Conservation (phyloP, 2,329 filamentous ascomycete genomes). For the Aschersonia sp. region DNA sequence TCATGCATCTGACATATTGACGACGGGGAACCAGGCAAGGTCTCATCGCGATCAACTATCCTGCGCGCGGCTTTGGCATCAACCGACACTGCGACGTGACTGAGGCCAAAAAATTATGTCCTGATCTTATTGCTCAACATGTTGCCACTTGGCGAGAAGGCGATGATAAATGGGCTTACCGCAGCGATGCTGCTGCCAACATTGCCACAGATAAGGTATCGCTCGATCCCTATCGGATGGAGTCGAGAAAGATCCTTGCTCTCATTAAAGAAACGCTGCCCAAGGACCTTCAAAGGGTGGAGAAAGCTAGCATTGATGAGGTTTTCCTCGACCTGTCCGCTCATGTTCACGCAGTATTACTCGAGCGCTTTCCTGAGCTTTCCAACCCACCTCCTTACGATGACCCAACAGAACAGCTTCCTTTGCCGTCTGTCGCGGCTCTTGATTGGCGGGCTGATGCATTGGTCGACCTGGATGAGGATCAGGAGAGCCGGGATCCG, state of each 20-base stretch:
- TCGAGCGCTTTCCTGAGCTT: conserved; percentile 67
- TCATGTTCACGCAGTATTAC: conserved; percentile 61
- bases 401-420: conserved; percentile 56
- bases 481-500: conserved; percentile 65
- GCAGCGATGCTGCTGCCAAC: conserved; percentile 62
- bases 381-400: conserved; percentile 51
- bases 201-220: conserved; percentile 89
- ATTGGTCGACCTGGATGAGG: conserved; percentile 63
- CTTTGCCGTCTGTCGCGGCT: conserved; percentile 52
- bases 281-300: conserved; percentile 52
- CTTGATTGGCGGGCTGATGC: conserved; percentile 76
- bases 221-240: conserved; percentile 76
- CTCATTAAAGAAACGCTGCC: conserved; percentile 64
- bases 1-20: background rate
- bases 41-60: conserved; percentile 92
- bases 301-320: conserved; percentile 93
- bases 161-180: conserved; percentile 83
- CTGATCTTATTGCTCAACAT: conserved; percentile 73
- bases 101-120: conserved; percentile 80
- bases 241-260: conserved; percentile 71
- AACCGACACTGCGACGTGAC: conserved; percentile 62
- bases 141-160: conserved; percentile 92
- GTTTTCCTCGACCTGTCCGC: conserved; percentile 87
- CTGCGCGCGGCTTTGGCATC: conserved; percentile 69
- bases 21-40: conserved; percentile 46